Evolutionary conservation across 306 rosid genomes (phyloP).

Genomic region (Quercus mongolica): DNA sequence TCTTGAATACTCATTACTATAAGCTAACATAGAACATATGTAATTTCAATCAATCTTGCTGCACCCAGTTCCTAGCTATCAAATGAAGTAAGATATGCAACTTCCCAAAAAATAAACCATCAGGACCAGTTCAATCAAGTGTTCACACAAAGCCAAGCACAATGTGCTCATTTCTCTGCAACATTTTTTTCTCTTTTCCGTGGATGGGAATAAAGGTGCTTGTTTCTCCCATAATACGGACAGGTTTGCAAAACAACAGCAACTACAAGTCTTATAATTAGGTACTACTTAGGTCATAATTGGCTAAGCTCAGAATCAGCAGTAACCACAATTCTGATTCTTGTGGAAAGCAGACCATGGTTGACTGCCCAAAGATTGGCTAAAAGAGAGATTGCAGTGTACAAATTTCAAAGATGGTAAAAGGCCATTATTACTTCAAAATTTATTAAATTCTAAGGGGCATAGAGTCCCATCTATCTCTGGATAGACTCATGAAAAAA

Average conservation of each 20-base stretch:
- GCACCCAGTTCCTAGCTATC: too few species aligned
- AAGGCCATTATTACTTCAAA: neutral
- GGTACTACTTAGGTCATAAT: slow-evolving; percentile 10
- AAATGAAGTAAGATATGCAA: too few species aligned
- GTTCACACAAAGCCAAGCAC: too few species aligned
- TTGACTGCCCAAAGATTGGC: neutral
- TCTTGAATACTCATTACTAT: neutral
- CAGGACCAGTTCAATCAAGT: too few species aligned
- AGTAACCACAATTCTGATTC: neutral
- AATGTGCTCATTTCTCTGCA: too few species aligned
- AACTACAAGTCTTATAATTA: too few species aligned
- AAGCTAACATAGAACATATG: neutral
- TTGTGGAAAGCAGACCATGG: neutral
- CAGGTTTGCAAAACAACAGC: too few species aligned
- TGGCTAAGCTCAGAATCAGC: too few species aligned
- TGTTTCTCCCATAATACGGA: too few species aligned
- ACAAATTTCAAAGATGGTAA: neutral
- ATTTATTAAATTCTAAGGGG: neutral
- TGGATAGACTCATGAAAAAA: neutral
- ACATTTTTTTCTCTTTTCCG: too few species aligned
- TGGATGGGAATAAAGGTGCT: too few species aligned
- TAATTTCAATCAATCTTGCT: neutral
- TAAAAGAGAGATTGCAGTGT: neutral
- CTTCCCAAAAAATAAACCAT: too few species aligned
- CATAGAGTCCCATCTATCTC: neutral